Percentiles rank a stretch among this genome's conserved stretches.
These are phyloP conservation scores for Ilyonectria destructans DNA, from an alignment of 2,329 filamentous ascomycete species.

Conservation along the genomic window DNA sequence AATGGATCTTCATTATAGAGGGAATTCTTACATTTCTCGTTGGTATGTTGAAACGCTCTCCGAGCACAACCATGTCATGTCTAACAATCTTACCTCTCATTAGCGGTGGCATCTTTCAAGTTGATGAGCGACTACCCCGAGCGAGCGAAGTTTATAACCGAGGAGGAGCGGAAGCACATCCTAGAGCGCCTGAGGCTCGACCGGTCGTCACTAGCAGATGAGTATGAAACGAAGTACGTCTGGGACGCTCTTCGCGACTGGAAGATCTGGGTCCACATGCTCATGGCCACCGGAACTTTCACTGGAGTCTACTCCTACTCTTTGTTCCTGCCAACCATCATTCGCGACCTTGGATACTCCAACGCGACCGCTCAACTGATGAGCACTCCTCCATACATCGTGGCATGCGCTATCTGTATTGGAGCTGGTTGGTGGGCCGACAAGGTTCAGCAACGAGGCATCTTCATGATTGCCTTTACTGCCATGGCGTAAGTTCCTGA, in stretches of 20 bases:
- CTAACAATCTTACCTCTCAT: background rate
- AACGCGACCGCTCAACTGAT: conserved; percentile 57
- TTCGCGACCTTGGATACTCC: conserved; percentile 56
- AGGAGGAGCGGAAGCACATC: conserved; percentile 61
- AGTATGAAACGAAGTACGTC: conserved; percentile 70
- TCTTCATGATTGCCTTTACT: conserved; percentile 58
- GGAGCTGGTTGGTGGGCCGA: conserved; percentile 62
- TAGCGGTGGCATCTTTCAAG: conserved; percentile 65
- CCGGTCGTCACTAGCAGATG: conserved; percentile 67
- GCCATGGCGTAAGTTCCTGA: conserved; percentile 51
- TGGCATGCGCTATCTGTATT: conserved; percentile 56
- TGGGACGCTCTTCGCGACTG: conserved; percentile 73
- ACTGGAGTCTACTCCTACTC: conserved; percentile 58
- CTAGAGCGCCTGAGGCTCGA: conserved; percentile 61
- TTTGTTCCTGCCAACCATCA: conserved; percentile 57
- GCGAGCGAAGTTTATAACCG: conserved; percentile 64
- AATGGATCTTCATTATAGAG: conserved; percentile 86
- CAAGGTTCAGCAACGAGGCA: conserved; percentile 54
- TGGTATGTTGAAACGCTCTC: conserved; percentile 40
- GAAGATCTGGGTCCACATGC: conserved; percentile 70
- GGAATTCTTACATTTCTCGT: conserved; percentile 66
- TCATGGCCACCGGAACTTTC: conserved; percentile 74
- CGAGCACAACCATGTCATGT: background rate
- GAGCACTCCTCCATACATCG: conserved; percentile 58
- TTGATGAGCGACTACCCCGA: conserved; percentile 73